phyloP scores from a whole-genome alignment of 768 basidiomycete genomes.

The Omphalotus guepiniiformis region DNA sequence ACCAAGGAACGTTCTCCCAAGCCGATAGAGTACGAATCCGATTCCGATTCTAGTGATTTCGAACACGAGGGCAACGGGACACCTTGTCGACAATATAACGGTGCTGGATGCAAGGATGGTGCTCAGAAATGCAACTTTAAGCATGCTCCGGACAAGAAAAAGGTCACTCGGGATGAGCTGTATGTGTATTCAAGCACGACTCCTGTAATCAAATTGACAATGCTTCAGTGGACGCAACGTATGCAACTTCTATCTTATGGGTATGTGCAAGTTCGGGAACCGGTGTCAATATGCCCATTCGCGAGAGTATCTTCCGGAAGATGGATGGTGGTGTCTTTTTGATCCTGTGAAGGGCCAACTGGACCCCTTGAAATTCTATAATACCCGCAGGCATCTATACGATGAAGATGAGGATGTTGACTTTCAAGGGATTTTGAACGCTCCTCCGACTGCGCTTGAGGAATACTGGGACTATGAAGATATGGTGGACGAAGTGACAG shows the following conservation, averaged over 20 bases:
- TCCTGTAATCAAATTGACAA: not conserved
- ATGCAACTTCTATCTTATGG: conserved; percentile 29
- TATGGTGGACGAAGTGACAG: too few relatives aligned
- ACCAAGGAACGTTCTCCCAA: not conserved
- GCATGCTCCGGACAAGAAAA: conserved; percentile 33
- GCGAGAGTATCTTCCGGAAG: conserved; percentile 24
- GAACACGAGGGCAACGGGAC: conserved; percentile 30
- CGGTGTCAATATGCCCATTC: conserved; percentile 32
- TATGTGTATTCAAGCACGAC: conserved; percentile 15
- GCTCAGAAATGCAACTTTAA: conserved; percentile 25
- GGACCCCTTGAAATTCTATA: not conserved
- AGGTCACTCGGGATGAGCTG: conserved; percentile 33
- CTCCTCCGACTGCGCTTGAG: too few relatives aligned
- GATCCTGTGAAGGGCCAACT: too few relatives aligned
- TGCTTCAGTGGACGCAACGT: conserved; percentile 34
- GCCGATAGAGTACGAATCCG: conserved; percentile 6
- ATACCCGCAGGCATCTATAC: too few relatives aligned
- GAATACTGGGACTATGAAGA: too few relatives aligned
- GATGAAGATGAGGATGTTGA: too few relatives aligned
- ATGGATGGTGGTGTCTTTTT: conserved; percentile 36
- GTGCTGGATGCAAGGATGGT: conserved; percentile 27
- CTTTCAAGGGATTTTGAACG: too few relatives aligned
- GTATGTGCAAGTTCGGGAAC: conserved; percentile 26
- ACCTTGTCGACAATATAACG: conserved; percentile 38
- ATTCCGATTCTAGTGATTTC: conserved; percentile 34